Conservation (phyloP, 2,329 filamentous ascomycete species). For the Tricladium varicosporioides region DNA sequence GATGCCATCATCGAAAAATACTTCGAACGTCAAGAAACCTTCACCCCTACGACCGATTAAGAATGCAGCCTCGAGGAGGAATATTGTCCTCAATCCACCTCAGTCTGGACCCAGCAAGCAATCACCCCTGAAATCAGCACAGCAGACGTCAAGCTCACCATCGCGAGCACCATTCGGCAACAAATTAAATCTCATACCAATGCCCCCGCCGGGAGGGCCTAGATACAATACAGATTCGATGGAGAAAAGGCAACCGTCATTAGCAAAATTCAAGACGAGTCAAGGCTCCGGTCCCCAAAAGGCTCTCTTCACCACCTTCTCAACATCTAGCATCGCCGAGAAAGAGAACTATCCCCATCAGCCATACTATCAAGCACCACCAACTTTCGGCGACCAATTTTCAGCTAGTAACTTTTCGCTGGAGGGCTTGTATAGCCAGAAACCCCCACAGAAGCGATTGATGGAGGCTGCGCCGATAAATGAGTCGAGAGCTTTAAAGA, state of each 20-base stretch:
- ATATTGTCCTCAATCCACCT: constrained; percentile 66
- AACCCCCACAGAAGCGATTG: constrained; percentile 58
- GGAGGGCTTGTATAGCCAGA: constrained; percentile 50
- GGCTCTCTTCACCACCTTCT: constrained; percentile 43
- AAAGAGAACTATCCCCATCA: constrained; percentile 55
- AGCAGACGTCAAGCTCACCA: constrained; percentile 55
- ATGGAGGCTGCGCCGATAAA: constrained; percentile 73
- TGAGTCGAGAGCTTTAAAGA: constrained; percentile 67
- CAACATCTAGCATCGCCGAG: constrained; percentile 37
- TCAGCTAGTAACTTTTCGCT: constrained; percentile 44
- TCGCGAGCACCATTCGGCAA: constrained; percentile 59
- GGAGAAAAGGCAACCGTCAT: constrained; percentile 60
- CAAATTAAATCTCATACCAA: constrained; percentile 64
- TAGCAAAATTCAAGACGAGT: constrained; percentile 53
- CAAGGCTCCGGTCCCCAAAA: constrained; percentile 42
- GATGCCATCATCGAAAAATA: constrained; percentile 30
- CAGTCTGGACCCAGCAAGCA: constrained; percentile 48
- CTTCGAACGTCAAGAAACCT: constrained; percentile 22
- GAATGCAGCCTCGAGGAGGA: constrained; percentile 47
- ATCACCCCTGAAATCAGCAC: constrained; percentile 67
- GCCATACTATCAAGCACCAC: constrained; percentile 48
- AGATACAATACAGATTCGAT: constrained; percentile 63
- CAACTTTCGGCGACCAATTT: constrained; percentile 34
- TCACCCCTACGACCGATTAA: constrained; percentile 42
- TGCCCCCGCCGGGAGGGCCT: constrained; percentile 61